Base-by-base conservation (phyloP, 345 rosid species). In the Melastoma malabathricum region DNA sequence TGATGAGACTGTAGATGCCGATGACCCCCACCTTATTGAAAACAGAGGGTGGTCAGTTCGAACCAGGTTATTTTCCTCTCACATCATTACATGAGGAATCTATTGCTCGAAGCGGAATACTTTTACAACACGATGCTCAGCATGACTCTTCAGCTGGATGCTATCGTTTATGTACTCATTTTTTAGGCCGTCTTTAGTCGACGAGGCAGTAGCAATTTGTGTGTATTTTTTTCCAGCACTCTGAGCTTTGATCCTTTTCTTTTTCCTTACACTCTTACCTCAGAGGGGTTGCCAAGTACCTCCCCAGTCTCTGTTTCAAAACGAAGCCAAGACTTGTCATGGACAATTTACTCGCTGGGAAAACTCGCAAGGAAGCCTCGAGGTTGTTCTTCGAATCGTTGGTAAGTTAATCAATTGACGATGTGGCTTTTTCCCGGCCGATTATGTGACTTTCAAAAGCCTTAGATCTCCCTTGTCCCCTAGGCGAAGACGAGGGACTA, bases 31-130 rank as follows among this genome's bases (percentile, higher is more conserved):
- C 57, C 72, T 87, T 69, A 74, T 81, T 43, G 98, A 87, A 57
- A 93, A 88, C 56, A 85, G 76, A 71, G 94, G 99, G 25, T 93
- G 99, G 99, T 93, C 99, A 69, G 81, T 95, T 56, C 99, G 95
- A 53, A 85, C 99, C 44, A 93, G 97, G 99, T 92, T 39, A 51
- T 70, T 68, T 16, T 15, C 47, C 52, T 29, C 3, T 27, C 31
- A 29, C 38, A 29, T 29, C 38, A 29, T 6, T 29, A 29, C 6
- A 25, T 46, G 44, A 15, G 17, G 17, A 15, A 3, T 15, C n/a
- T 3, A 46, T 12, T 0, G 2, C 47, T 9, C 29, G 41, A 14
- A 25, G 13, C 44, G 17, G 15, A 14, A 47, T 34, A 13, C 29
- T 25, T 39, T 38, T 49, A 38, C n/a, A 5, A 17, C n/a, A n/a